Conservation (phyloP, 2,329 filamentous ascomycete genomes). For the Tolypocladium paradoxum region DNA sequence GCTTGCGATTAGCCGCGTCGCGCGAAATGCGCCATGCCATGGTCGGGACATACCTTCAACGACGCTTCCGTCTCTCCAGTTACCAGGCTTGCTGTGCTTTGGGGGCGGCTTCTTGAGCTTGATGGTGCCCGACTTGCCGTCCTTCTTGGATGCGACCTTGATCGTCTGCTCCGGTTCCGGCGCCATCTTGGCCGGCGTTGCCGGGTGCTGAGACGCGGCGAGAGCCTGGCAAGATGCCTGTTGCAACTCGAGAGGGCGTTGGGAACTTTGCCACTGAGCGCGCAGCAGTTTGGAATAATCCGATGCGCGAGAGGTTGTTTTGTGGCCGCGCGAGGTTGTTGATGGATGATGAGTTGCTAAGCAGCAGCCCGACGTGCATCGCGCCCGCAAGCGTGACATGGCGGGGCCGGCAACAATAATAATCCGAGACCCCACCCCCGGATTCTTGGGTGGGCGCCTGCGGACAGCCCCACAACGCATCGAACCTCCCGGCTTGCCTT, state of each 20-base stretch:
- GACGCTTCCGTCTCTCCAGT: slow-evolving; percentile 59
- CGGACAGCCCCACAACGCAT: background rate
- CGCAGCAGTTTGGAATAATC: background rate
- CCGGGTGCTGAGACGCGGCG: background rate
- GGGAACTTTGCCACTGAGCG: background rate
- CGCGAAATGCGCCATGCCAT: background rate
- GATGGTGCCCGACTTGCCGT: slow-evolving; percentile 38
- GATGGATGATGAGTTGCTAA: background rate
- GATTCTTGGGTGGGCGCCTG: background rate
- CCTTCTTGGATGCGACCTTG: slow-evolving; percentile 51
- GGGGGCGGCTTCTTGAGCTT: slow-evolving; percentile 54
- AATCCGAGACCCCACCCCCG: slow-evolving; percentile 4
- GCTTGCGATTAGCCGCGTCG: background rate
- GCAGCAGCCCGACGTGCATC: background rate
- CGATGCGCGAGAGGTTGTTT: background rate
- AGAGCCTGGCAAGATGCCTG: background rate
- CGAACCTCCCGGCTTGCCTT: too few species aligned
- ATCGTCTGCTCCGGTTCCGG: slow-evolving; percentile 41
- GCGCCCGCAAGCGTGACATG: background rate
- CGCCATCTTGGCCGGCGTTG: slow-evolving; percentile 1
- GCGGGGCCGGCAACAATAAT: slow-evolving; percentile 1
- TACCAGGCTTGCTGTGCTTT: slow-evolving; percentile 56
- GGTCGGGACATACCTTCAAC: slow-evolving; percentile 40
- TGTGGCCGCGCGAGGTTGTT: background rate
- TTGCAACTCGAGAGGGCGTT: background rate